phyloP scores from a whole-genome alignment of 768 basidiomycete genomes.

The Scleroderma bovista region DNA sequence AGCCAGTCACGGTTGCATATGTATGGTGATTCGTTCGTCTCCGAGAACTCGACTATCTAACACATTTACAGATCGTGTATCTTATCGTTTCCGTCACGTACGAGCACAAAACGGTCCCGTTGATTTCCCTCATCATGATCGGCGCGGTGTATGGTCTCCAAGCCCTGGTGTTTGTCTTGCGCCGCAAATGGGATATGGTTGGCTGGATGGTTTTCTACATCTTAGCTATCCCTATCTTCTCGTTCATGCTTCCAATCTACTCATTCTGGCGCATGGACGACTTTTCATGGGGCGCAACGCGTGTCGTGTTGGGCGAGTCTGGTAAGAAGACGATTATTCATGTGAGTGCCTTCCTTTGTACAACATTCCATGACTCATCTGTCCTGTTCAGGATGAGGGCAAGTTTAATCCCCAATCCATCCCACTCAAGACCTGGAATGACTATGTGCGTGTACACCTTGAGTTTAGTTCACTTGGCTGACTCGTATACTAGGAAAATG shows the following conservation, averaged over 20 bases:
- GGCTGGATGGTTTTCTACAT: slow-evolving; percentile 98
- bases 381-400: slow-evolving; percentile 74
- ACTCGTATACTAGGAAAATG: slow-evolving; percentile 62
- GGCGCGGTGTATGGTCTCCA: slow-evolving; percentile 93
- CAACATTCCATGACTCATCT: slow-evolving; percentile 2
- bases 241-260: slow-evolving; percentile 88
- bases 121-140: slow-evolving; percentile 86
- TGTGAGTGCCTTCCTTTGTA: slow-evolving; percentile 41
- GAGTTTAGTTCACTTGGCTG: neutral
- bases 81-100: slow-evolving; percentile 77
- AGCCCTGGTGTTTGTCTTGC: slow-evolving; percentile 84
- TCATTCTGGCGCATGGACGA: slow-evolving; percentile 99
- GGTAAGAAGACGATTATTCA: slow-evolving; percentile 96
- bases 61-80: slow-evolving; percentile 63
- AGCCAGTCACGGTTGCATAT: slow-evolving; percentile 85
- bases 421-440: slow-evolving; percentile 94
- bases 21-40: slow-evolving; percentile 42
- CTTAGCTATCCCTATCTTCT: slow-evolving; percentile 88
- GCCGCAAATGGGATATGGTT: slow-evolving; percentile 98
- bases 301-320: slow-evolving; percentile 87
- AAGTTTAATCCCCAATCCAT: slow-evolving; percentile 93
- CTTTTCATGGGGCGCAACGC: slow-evolving; percentile 93
- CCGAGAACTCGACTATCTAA: neutral
- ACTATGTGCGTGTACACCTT: slow-evolving; percentile 59
- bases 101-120: slow-evolving; percentile 62